Evolutionary conservation across 768 basidiomycete genomes (phyloP), one percentile per base, ranked within the genome.

Genomic region (Russula emetica): DNA sequence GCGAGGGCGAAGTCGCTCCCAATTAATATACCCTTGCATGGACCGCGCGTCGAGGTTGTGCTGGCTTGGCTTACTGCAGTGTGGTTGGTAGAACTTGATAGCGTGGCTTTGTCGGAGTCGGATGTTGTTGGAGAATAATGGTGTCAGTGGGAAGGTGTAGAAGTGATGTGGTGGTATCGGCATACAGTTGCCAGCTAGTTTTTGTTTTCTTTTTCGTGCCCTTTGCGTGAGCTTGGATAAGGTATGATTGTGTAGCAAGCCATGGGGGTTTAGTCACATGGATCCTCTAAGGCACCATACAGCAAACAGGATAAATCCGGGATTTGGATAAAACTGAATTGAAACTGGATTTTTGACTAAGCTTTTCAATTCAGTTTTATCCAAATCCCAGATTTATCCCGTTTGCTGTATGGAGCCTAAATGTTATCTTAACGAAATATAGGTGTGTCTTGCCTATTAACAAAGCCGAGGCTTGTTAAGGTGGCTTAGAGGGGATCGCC

Each of bases 21-120:
- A 55, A 88, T 92, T 73, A 90, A 85, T 71, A 90, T 94, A 61
- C 89, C 90, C 10, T 75, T 94, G 66, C 90, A 92, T 74, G 92
- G 92, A 0, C 91, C 92, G 38, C 81, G 90, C 7, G 92, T 94
- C 52, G 92, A 94, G 74, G 80, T 94, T 61, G 79, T 92, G 60
- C 79, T 94, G 60, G 92, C 92, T 49, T 94, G 90, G 90, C 76
- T 94, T 60, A 90, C 80, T 28, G 90, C 89, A 18, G 87, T 92
- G 61, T 86, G 90, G 77, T 73, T 94, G 40, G 85, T 83, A 5
- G 89, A 90, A 69, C 72, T 93, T 69, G 90, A 91, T 50, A 32
- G 59, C 8, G 72, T 70, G 47, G 73, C 72, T 49, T 49, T 20
- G 45, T 49, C 32, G 14, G 57, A 57, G 28, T 32, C 20, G 20